Base-by-base conservation (phyloP, 169 alveolate genomes). In the Cyclospora cayetanensis region DNA sequence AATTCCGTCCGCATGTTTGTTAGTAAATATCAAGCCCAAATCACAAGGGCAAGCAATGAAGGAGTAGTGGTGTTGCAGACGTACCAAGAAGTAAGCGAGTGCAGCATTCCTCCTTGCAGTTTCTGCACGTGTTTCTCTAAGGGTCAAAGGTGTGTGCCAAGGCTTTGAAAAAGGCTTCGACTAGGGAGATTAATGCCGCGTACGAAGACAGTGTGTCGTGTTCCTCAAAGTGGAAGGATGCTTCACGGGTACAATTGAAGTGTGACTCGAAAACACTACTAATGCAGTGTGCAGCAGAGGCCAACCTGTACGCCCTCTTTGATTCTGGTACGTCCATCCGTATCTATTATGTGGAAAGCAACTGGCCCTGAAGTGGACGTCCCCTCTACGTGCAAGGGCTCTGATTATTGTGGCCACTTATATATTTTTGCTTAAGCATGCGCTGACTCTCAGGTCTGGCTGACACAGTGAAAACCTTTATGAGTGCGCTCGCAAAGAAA, bases 211-310 rank as follows among this genome's bases (percentile, higher is more conserved):
- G 89, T 63, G 31, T 29, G 7, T 12, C 9, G 46, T 80, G 89
- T 53, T 80, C 89, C 35, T 31, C 89, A 50, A 37, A 70, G 25
- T 80, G 89, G 89, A 46, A 29, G n/a, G 52, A 18, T 0, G 53
- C 34, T 15, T 80, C 76, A 74, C 76, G 52, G 25, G 52, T 50
- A 25, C 31, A 34, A 18, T 63, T 80, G 2, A 35, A 52, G 5
- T 80, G 89, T 43, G 31, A 50, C 41, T 18, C 70, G 29, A 46
- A 80, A 5, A 46, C 39, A 22, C 46, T 80, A 18, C 29, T 34
- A 50, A 50, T 80, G 89, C 89, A 80, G 1, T 80, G 89, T 41
- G 43, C 70, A 46, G 89, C 89, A 1, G 46, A 50, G 74, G 74
- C 27, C 46, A 52, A 41, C 89, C 39, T 80, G 22, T 80, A 39